These are phyloP conservation scores for Diplodia sapinea DNA, from an alignment of 2,329 filamentous ascomycete genomes.

Conservation along the genomic window DNA sequence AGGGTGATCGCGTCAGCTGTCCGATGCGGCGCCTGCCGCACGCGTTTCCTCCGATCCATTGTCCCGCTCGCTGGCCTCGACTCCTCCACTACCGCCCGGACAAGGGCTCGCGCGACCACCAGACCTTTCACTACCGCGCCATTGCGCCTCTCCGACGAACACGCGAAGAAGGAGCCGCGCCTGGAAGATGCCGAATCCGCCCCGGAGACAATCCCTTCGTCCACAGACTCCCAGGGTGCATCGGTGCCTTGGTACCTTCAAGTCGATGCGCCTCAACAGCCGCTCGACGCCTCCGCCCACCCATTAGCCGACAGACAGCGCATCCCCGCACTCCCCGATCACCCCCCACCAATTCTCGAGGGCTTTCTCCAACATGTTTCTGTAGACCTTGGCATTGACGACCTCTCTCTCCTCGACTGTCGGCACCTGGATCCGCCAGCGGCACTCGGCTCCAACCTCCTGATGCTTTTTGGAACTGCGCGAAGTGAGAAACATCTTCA, in stretches of 20 bases:
- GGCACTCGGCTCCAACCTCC: conserved; percentile 82
- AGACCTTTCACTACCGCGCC: conserved; percentile 18
- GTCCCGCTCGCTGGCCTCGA: conserved; percentile 19
- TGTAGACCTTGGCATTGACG: conserved; percentile 83
- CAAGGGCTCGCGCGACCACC: conserved; percentile 11
- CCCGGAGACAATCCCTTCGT: background rate
- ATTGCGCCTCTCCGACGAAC: conserved; percentile 20
- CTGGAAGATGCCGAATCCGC: background rate
- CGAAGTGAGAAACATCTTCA: conserved; percentile 93
- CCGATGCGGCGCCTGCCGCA: conserved; percentile 39
- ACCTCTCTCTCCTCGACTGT: conserved; percentile 80
- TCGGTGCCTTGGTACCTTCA: conserved; percentile 84
- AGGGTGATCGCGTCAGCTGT: conserved; percentile 37
- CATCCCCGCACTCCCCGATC: conserved; percentile 68
- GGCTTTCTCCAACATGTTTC: conserved; percentile 79
- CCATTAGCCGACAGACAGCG: conserved; percentile 59
- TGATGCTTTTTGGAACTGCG: conserved; percentile 92
- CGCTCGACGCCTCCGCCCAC: conserved; percentile 34
- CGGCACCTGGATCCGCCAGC: conserved; percentile 83
- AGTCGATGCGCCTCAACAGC: conserved; percentile 58
- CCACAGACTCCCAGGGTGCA: background rate
- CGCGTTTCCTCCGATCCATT: conserved; percentile 9
- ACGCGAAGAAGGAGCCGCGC: background rate
- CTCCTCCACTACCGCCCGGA: background rate
- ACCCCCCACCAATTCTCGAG: conserved; percentile 73